Percentiles rank a stretch among this genome's conserved stretches.
phyloP scores from a whole-genome alignment of 2,329 filamentous ascomycete species.

The Penicillium sp. region DNA sequence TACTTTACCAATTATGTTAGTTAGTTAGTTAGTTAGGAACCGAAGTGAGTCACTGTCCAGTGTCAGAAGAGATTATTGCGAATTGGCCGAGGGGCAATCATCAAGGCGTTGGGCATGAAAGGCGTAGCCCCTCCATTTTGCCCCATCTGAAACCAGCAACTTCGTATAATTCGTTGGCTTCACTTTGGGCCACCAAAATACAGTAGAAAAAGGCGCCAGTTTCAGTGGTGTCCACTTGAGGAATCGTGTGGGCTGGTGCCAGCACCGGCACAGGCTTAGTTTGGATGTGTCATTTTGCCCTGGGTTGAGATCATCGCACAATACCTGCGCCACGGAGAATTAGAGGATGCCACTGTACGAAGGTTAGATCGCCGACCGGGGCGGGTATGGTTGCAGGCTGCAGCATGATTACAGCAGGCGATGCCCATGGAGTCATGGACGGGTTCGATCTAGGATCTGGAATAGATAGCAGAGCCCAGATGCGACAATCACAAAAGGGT shows the following conservation, averaged over 20 bases:
- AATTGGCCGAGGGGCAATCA: conserved; percentile 18
- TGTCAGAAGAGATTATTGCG: conserved; percentile 3
- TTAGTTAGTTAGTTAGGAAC: too few relatives aligned
- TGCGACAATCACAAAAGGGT: neutral
- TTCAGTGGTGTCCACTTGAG: conserved; percentile 7
- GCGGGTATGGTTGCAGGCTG: neutral
- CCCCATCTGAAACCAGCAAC: conserved; percentile 1
- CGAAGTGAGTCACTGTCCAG: neutral
- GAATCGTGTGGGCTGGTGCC: conserved; percentile 6
- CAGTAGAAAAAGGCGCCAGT: conserved; percentile 6
- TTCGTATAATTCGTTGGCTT: conserved; percentile 9
- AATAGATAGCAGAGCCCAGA: neutral
- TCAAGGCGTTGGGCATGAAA: conserved; percentile 27
- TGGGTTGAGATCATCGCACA: conserved; percentile 12
- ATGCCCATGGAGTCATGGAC: neutral
- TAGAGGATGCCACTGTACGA: neutral
- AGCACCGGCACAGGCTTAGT: neutral
- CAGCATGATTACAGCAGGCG: neutral
- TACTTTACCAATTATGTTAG: neutral
- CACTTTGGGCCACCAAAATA: conserved; percentile 18
- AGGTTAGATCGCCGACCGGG: neutral
- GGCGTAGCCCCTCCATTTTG: neutral
- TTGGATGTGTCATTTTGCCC: conserved; percentile 18
- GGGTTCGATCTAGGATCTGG: conserved; percentile 5
- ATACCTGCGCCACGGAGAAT: neutral